Conservation (phyloP, 106 monocot genomes). For the Dendrobium huoshanense region DNA sequence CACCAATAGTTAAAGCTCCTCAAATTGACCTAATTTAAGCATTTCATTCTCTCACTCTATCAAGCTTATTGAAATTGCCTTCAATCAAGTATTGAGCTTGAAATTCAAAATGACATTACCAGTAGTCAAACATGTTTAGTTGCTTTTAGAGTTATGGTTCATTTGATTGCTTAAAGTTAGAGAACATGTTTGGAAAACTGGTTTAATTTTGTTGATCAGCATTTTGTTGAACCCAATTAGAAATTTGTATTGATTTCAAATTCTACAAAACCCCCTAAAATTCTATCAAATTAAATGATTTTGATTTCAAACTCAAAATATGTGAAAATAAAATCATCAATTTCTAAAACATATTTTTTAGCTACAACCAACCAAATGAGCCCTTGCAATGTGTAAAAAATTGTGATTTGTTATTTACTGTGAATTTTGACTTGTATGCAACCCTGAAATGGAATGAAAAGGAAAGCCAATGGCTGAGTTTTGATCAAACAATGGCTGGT, state of each 20-base stretch:
- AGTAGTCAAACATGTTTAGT: not conserved
- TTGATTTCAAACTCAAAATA: not conserved
- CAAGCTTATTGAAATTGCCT: too few species aligned
- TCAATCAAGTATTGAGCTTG: too few species aligned
- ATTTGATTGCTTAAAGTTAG: not conserved
- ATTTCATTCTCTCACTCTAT: too few species aligned
- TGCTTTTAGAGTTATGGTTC: not conserved
- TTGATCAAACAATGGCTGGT: constrained; percentile 4
- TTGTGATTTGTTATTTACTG: not conserved
- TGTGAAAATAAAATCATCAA: not conserved
- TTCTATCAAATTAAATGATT: not conserved
- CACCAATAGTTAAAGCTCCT: not conserved
- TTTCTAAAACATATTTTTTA: not conserved
- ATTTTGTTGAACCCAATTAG: not conserved
- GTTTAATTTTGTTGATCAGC: not conserved
- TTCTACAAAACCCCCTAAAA: not conserved
- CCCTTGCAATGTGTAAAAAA: not conserved
- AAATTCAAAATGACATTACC: not conserved
- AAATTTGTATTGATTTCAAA: not conserved
- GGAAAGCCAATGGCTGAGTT: not conserved
- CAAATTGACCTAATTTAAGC: not conserved
- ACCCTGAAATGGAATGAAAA: not conserved
- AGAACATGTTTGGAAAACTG: not conserved
- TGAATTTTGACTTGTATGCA: not conserved
- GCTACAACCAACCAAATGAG: not conserved